phyloP scores from a whole-genome alignment of 495 filamentous ascomycete species.

The Hapsidospora chrysogenum region DNA sequence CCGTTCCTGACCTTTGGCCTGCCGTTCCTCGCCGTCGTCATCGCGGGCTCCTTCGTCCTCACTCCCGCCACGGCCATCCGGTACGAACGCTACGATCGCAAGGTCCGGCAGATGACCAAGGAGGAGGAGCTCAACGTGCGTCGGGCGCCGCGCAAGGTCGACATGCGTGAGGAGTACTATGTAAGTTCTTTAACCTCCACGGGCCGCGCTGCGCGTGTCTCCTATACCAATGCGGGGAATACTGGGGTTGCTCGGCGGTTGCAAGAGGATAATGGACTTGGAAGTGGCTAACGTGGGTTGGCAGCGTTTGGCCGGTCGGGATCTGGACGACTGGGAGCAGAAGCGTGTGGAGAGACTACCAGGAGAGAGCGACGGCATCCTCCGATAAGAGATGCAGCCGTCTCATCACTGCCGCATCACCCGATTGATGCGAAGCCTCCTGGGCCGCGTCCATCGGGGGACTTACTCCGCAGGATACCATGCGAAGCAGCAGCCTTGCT shows the following conservation, averaged over 20 bases:
- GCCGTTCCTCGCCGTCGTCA: slow-evolving; percentile 83
- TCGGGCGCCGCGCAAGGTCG: slow-evolving; percentile 50
- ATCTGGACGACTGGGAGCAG: slow-evolving; percentile 92
- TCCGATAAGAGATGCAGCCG: slow-evolving; percentile 29
- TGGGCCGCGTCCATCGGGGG: too few species aligned
- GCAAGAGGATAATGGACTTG: background rate
- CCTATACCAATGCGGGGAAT: background rate
- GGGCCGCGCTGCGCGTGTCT: too few species aligned
- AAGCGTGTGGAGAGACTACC: slow-evolving; percentile 74
- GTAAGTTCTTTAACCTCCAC: slow-evolving; percentile 35
- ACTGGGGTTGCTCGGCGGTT: too few species aligned
- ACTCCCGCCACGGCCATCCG: slow-evolving; percentile 85
- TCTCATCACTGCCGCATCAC: background rate
- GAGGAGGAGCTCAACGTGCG: slow-evolving; percentile 75
- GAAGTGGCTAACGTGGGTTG: background rate
- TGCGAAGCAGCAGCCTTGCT: too few species aligned
- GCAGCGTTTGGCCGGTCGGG: slow-evolving; percentile 77
- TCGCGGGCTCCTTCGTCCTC: slow-evolving; percentile 87
- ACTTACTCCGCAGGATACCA: too few species aligned
- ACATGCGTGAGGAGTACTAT: slow-evolving; percentile 88
- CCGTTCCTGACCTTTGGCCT: slow-evolving; percentile 91
- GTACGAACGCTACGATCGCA: slow-evolving; percentile 83
- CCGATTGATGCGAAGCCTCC: too few species aligned
- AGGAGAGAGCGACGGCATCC: slow-evolving; percentile 74
- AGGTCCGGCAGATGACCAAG: slow-evolving; percentile 59